These are phyloP conservation scores for Lepidopterella palustris DNA, from an alignment of 495 filamentous ascomycete genomes.

Conservation along the genomic window DNA sequence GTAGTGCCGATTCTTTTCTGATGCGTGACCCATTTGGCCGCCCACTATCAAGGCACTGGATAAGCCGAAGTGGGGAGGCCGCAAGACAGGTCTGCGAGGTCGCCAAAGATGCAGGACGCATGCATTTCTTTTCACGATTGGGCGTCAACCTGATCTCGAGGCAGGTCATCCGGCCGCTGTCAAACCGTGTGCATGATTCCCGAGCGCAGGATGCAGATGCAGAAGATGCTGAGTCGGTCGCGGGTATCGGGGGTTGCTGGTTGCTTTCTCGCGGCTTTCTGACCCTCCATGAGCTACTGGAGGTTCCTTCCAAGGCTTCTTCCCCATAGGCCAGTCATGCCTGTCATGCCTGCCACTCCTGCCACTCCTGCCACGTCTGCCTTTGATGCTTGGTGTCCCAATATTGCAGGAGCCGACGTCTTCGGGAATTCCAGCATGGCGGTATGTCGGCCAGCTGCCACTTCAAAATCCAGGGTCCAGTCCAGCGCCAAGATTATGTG, in stretches of 20 bases:
- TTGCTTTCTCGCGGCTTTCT: too few species aligned
- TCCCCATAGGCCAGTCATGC: too few species aligned
- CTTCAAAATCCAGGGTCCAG: neutral
- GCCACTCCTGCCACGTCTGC: too few species aligned
- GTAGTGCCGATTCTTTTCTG: neutral
- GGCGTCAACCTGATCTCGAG: neutral
- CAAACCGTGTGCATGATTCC: neutral
- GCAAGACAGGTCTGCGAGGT: neutral
- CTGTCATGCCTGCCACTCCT: too few species aligned
- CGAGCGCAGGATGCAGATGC: too few species aligned
- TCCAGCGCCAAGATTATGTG: neutral
- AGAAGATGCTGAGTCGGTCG: too few species aligned
- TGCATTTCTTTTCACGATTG: neutral
- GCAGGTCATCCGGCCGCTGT: neutral
- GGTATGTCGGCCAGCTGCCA: neutral
- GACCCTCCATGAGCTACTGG: too few species aligned
- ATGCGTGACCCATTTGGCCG: neutral
- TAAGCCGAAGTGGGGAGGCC: neutral
- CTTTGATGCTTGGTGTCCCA: too few species aligned
- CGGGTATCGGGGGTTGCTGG: too few species aligned
- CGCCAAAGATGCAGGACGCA: neutral
- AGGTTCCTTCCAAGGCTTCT: too few species aligned
- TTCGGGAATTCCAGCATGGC: neutral
- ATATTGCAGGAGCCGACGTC: too few species aligned
- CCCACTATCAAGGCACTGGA: neutral